A percentile compares a stretch with the other conserved stretches of the same genome.
Evolutionary conservation across 1,284 basidiomycete species (phyloP).

Genomic region (Ceratobasidium sp.): DNA sequence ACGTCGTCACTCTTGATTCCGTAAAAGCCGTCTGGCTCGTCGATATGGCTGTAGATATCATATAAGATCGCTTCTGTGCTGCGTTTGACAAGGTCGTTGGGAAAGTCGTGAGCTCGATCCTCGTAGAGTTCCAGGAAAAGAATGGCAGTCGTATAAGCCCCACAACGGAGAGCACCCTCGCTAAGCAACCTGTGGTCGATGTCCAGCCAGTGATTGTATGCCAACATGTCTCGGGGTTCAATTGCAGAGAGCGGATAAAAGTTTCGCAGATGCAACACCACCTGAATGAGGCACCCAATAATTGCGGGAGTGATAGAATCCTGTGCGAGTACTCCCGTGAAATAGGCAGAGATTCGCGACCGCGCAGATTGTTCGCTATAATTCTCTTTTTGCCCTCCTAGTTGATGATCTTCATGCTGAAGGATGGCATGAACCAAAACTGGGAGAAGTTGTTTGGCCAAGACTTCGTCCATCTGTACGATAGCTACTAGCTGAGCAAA

Average conservation of each 20-base stretch:
- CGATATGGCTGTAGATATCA: conserved; percentile 91
- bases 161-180: conserved; percentile 74
- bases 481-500: conserved; percentile 72
- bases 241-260: conserved; percentile 54
- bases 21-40: conserved; percentile 98
- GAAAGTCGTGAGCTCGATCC: conserved; percentile 42
- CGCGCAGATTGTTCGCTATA: conserved; percentile 1
- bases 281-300: conserved; percentile 72
- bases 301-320: conserved; percentile 55
- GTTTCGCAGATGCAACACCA: conserved; percentile 81
- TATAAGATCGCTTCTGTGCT: conserved; percentile 74
- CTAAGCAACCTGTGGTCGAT: conserved; percentile 78
- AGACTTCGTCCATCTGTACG: conserved; percentile 59
- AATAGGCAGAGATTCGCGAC: conserved; percentile 60
- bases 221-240: conserved; percentile 59
- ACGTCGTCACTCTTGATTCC: conserved; percentile 78
- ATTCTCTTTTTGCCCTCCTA: neutral
- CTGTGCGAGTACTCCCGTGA: conserved; percentile 63
- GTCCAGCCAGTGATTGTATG: conserved; percentile 83
- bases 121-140: conserved; percentile 81
- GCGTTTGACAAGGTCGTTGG: conserved; percentile 45
- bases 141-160: conserved; percentile 86
- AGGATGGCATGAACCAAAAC: conserved; percentile 76
- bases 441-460: conserved; percentile 75
- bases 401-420: conserved; percentile 44